Conservation (phyloP, 345 rosid genomes). For the Capsella bursapastoris region DNA sequence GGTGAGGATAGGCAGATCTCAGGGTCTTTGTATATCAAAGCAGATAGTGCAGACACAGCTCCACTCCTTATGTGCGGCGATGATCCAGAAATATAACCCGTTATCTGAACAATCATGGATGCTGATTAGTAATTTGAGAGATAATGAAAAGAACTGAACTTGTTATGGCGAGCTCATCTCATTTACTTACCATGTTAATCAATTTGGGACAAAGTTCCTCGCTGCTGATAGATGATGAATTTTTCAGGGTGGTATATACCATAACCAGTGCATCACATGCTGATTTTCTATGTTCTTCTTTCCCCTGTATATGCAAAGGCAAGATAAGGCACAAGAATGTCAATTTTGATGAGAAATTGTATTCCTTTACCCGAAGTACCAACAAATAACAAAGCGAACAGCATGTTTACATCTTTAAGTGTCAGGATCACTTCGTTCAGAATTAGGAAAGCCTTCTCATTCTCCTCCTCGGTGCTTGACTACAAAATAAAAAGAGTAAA, state of each 20-base stretch:
- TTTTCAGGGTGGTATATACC: slow-evolving; percentile 60
- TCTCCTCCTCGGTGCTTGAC: slow-evolving; percentile 71
- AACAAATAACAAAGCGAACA: slow-evolving; percentile 16
- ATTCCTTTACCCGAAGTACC: slow-evolving; percentile 14
- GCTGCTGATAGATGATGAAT: slow-evolving; percentile 43
- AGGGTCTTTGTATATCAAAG: slow-evolving; percentile 68
- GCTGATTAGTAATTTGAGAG: slow-evolving; percentile 13
- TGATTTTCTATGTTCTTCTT: slow-evolving; percentile 77
- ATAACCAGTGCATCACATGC: slow-evolving; percentile 73
- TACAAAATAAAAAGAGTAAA: slow-evolving; percentile 46
- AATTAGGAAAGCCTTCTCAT: slow-evolving; percentile 77
- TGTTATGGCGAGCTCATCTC: not conserved
- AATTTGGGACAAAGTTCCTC: slow-evolving; percentile 62
- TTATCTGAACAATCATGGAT: slow-evolving; percentile 57
- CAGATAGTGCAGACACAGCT: slow-evolving; percentile 91
- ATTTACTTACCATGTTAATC: slow-evolving; percentile 70
- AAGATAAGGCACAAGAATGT: slow-evolving; percentile 2
- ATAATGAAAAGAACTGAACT: not conserved
- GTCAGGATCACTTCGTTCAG: slow-evolving; percentile 87
- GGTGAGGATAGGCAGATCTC: slow-evolving; percentile 63
- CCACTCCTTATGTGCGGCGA: slow-evolving; percentile 95
- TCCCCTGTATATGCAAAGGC: slow-evolving; percentile 53
- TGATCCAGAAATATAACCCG: slow-evolving; percentile 89
- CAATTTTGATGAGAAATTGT: not conserved
- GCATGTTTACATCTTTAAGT: slow-evolving; percentile 76